These are phyloP conservation scores for Aspergillus tanneri DNA, from an alignment of 2,329 filamentous ascomycete genomes.

Conservation along the genomic window DNA sequence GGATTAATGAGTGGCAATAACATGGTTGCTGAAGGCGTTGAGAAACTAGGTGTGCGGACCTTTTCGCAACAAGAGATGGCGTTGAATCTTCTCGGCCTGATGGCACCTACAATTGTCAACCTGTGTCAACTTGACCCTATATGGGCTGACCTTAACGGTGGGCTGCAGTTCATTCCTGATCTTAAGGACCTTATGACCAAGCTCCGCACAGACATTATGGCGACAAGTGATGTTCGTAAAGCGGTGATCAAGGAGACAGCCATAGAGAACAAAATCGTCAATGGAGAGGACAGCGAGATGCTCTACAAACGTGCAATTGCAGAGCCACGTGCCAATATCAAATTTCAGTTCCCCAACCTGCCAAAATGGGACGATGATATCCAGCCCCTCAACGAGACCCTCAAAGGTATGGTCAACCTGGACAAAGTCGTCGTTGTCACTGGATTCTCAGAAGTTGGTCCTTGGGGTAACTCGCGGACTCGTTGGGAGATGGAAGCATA, in stretches of 20 bases:
- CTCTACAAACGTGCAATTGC: slow-evolving; percentile 94
- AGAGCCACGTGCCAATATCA: slow-evolving; percentile 94
- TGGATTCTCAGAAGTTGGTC: slow-evolving; percentile 78
- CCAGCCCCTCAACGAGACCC: slow-evolving; percentile 78
- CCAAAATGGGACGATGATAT: slow-evolving; percentile 92
- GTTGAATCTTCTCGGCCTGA: slow-evolving; percentile 93
- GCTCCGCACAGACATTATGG: slow-evolving; percentile 89
- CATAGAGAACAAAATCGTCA: slow-evolving; percentile 95
- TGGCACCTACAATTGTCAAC: slow-evolving; percentile 91
- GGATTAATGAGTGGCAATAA: slow-evolving; percentile 98
- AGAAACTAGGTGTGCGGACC: slow-evolving; percentile 93
- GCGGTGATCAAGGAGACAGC: slow-evolving; percentile 94
- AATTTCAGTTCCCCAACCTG: slow-evolving; percentile 88
- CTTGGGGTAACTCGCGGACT: slow-evolving; percentile 97
- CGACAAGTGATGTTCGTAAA: slow-evolving; percentile 88
- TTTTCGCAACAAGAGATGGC: slow-evolving; percentile 99
- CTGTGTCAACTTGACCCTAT: slow-evolving; percentile 94
- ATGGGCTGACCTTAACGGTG: slow-evolving; percentile 95
- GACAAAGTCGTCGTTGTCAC: slow-evolving; percentile 98
- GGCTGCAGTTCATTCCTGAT: slow-evolving; percentile 94
- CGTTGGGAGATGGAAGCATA: slow-evolving; percentile 99
- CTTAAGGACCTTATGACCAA: slow-evolving; percentile 92
- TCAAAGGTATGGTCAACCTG: slow-evolving; percentile 98
- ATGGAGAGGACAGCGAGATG: slow-evolving; percentile 86
- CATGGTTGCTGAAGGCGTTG: slow-evolving; percentile 92